Conservation (phyloP, 306 rosid genomes). For the Spatholobus suberectus region DNA sequence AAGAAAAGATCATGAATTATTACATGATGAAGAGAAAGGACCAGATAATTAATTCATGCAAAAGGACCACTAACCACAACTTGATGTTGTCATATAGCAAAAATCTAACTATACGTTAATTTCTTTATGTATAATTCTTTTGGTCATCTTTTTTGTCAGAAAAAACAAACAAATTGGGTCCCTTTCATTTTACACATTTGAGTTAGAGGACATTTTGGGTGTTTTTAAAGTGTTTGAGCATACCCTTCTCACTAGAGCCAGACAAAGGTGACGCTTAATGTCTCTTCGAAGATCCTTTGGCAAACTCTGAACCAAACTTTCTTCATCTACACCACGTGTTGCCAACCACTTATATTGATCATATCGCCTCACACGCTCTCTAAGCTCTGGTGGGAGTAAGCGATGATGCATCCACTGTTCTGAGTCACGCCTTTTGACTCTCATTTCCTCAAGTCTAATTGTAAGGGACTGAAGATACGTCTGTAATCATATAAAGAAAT, state of each 20-base stretch:
- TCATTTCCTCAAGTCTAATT: conserved; percentile 94
- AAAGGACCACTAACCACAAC: conserved; percentile 27
- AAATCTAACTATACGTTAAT: not conserved
- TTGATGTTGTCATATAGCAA: not conserved
- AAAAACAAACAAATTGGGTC: not conserved
- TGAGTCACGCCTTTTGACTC: conserved; percentile 92
- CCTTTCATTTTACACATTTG: not conserved
- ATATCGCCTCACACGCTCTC: conserved; percentile 87
- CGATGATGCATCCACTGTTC: conserved; percentile 99
- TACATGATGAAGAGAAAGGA: too few relatives aligned
- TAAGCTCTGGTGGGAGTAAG: conserved; percentile 80
- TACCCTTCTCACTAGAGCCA: conserved; percentile 91
- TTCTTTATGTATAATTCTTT: not conserved
- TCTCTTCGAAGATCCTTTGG: conserved; percentile 94
- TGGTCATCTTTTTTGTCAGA: not conserved
- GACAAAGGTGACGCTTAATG: conserved; percentile 90
- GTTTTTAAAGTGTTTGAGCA: conserved; percentile 24
- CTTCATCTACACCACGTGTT: conserved; percentile 92
- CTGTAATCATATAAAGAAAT: conserved; percentile 53
- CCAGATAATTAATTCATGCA: conserved; percentile 23
- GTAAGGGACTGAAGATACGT: conserved; percentile 94
- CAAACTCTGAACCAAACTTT: conserved; percentile 75
- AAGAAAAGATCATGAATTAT: too few relatives aligned
- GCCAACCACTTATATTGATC: conserved; percentile 95
- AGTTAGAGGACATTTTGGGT: not conserved